Evolutionary conservation across 345 rosid genomes (phyloP), one percentile per base, ranked within the genome.

Genomic region (Balakata baccata): DNA sequence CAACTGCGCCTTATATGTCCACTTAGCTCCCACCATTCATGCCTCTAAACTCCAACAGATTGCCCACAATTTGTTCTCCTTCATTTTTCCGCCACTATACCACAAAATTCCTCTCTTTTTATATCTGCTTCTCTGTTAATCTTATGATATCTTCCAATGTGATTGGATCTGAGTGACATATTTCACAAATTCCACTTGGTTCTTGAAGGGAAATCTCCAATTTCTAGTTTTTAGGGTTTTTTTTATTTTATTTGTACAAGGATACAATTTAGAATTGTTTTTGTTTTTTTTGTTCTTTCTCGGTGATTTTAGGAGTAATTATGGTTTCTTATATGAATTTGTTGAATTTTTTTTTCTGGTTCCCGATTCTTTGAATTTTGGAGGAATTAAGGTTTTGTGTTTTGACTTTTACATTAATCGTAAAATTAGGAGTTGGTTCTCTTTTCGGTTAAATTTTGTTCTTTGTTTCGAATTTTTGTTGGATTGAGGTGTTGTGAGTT

Each of bases 141-240:
- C 47, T 47, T 64, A 43, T 6, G 59, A 38, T 68, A 65, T 68
- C 75, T 69, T 77, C 79, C 78, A 80, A 79, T 54, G 74, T 70
- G 85, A 75, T 81, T 83, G 87, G 92, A 88, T 88, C 89, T 82
- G 85, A 78, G 81, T 75, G 78, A 77, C 72, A 69, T 70, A 65
- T 54, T 52, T 62, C 20, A 22, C 57, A 11, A 16, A 64, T 14
- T 73, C 75, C 79, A 39, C 71, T 60, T 58, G 73, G 69, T 53
- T 71, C 75, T n/a, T 80, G 78, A 64, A 64, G 69, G 45, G 84
- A 65, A 67, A 25, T 22, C 45, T 29, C 39, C 58, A 67, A 25
- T 23, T 29, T 22, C 6, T 3, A 11, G 23, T 34, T 10, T 74
- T 46, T 61, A 11, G n/a, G 18, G 7, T 51, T 50, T 37, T 49